Evolutionary conservation across 495 filamentous ascomycete genomes (phyloP).

Genomic region (Penicillium riverlandense): DNA sequence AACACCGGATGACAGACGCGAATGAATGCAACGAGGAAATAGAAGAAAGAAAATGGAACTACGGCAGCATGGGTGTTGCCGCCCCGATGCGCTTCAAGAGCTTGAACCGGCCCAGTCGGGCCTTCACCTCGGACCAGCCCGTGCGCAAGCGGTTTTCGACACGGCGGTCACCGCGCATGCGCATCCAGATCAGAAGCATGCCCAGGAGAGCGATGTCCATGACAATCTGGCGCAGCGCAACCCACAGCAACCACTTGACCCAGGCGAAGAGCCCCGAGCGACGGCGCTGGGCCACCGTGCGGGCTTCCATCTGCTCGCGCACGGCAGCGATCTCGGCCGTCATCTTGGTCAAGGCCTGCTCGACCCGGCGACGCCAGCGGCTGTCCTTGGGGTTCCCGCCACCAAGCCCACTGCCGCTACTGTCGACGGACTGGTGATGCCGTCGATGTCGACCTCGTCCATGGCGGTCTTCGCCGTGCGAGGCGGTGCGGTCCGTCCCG

Average conservation of each 20-base stretch:
- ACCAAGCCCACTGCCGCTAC: conserved; percentile 6
- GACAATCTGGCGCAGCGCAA: conserved; percentile 62
- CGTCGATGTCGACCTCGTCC: conserved; percentile 3
- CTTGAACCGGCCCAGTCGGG: conserved; percentile 47
- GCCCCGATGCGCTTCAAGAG: conserved; percentile 14
- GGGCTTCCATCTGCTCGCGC: conserved; percentile 78
- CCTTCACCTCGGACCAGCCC: conserved; percentile 53
- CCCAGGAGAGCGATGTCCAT: conserved; percentile 64
- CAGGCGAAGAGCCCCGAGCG: conserved; percentile 58
- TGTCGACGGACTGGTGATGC: conserved; percentile 6
- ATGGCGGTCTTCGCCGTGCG: conserved; percentile 7
- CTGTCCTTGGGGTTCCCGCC: conserved; percentile 9
- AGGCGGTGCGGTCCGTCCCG: conserved; percentile 8
- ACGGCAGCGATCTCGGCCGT: conserved; percentile 91
- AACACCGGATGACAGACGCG: conserved; percentile 2
- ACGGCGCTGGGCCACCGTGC: conserved; percentile 28
- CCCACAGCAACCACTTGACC: conserved; percentile 64
- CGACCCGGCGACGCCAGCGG: conserved; percentile 76
- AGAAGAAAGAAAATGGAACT: not conserved
- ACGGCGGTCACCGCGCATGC: conserved; percentile 65
- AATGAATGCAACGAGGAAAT: conserved; percentile 4
- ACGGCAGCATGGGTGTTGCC: conserved; percentile 18
- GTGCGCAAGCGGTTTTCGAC: conserved; percentile 69
- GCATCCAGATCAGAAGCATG: conserved; percentile 70
- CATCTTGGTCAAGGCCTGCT: conserved; percentile 81